Base-by-base conservation (phyloP, 805 yeast genomes). In the Komagataella pastoris region DNA sequence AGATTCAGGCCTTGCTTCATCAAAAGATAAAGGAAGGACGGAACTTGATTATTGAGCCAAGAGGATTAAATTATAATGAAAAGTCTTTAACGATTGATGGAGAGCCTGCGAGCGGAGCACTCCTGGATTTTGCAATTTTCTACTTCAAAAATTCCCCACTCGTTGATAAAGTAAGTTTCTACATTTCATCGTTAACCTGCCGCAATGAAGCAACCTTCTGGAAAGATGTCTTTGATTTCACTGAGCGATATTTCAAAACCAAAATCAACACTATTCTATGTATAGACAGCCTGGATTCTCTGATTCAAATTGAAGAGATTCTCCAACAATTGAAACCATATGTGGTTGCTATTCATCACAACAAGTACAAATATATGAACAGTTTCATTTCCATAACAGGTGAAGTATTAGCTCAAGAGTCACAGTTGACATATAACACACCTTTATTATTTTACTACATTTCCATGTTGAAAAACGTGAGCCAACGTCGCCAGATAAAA, bases 351-450 rank as follows among this genome's bases (percentile, higher is more conserved):
- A 75, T 82, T 63, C 83, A 82, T 73, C 82, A 88, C 66, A 88
- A 88, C 58, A 73, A 87, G 61, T 82, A 88, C 88, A 88, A 83
- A 63, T 82, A 82, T 71, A 81, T 82, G 58, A 83, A 82, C 76
- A 76, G 82, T 50, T 80, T 76, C 66, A 80, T 80, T 67, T 83
- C 83, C 69, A 76, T 78, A 51, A 73, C 83, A 65, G 72, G 86
- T 61, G 75, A 74, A 61, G 69, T 81, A 55, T 74, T 82, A 55
- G 87, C 88, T 23, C 87, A 82, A 68, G 76, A 88, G 58, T 72
- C 77, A 46, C 85, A 80, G 61, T 85, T 83, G 52, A 80, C 82
- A 51, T 81, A 81, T 86, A 63, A 71, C 44, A 80, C 81, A 18
- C 86, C 85, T 45, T 82, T 82, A 68, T 81, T 82, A 87, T 68